Base-by-base conservation (phyloP, 1,284 basidiomycete species). In the Leccinum solheimii region DNA sequence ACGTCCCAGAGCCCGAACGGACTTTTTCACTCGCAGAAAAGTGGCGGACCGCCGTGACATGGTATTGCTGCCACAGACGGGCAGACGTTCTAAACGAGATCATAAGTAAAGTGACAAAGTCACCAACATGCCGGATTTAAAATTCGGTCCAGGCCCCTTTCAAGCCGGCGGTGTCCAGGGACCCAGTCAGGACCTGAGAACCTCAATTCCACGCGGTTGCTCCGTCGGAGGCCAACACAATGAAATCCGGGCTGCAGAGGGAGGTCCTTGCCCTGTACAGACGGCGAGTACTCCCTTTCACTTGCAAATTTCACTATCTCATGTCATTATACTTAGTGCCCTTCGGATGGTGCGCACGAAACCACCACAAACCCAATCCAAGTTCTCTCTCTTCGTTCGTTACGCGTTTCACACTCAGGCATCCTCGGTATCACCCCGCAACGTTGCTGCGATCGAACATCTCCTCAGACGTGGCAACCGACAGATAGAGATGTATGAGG, bases 231-330 rank as follows among this genome's bases (percentile, higher is more conserved):
- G n/a, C 3, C 40, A 9, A 11, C 19, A 14, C 38, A 13, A 21
- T 73, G 55, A 76, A 73, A 59, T 90, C 89, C 3, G 90, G 90
- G 13, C 76, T 91, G 23, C 90, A 92, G 71, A 84, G 77, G 66
- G 86, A 92, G 36, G 87, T 90, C 16, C 75, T 92, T 30, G 78
- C 82, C 13, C 78, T 92, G n/a, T 92, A 92, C 68, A 81, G 88
- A 77, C 81, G 88, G 90, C 87, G 54, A 66, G 62, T 61, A n/a
- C 21, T 1, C 0, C 27, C 4, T 2, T 3, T 5, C 10, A 27
- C 45, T 19, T 3, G 36, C 26, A 52, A 7, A 19, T 49, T 3
- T n/a, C 49, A 45, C 36, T 1, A 5, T 40, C 62, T 72, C 60
- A 64, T 49, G 1, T n/a, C n/a, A 5, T n/a, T 27, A 8, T 23